phyloP scores from a whole-genome alignment of 2,329 filamentous ascomycete genomes.

The Dothistroma pini region DNA sequence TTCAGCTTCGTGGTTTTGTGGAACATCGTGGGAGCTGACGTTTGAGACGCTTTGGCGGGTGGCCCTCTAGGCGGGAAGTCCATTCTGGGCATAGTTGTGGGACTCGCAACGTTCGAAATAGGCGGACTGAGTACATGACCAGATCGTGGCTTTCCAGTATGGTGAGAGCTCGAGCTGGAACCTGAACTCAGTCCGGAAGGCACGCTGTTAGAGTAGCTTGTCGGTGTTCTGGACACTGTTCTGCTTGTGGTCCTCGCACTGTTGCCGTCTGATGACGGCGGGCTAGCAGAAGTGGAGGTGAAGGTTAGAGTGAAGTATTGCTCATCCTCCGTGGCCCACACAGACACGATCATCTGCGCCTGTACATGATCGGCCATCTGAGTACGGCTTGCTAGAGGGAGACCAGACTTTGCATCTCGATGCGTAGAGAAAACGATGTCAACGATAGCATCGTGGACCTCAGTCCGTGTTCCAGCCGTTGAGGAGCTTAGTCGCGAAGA shows the following conservation, averaged over 20 bases:
- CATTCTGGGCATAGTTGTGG: constrained; percentile 52
- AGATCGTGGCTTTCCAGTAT: constrained; percentile 12
- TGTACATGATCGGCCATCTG: constrained; percentile 43
- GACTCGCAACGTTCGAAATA: constrained; percentile 44
- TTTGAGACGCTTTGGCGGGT: constrained; percentile 54
- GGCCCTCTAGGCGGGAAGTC: constrained; percentile 66
- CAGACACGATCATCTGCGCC: constrained; percentile 72
- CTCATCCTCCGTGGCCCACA: constrained; percentile 66
- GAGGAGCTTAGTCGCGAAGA: constrained; percentile 7
- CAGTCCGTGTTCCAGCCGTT: constrained; percentile 35
- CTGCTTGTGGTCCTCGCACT: constrained; percentile 34
- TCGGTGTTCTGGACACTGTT: constrained; percentile 43
- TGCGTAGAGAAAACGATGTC: constrained; percentile 63
- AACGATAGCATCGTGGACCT: constrained; percentile 58
- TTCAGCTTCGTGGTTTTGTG: constrained; percentile 73
- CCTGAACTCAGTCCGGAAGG: constrained; percentile 37
- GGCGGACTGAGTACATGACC: constrained; percentile 15
- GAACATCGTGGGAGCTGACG: constrained; percentile 61
- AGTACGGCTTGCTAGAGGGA: constrained; percentile 35
- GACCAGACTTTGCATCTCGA: constrained; percentile 37
- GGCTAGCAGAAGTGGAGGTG: constrained; percentile 50
- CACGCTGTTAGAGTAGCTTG: constrained; percentile 36
- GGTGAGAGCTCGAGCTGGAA: constrained; percentile 36
- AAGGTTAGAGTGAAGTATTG: constrained; percentile 73
- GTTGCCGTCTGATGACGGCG: constrained; percentile 7